Conservation (phyloP, 768 basidiomycete species). For the Suillus bovinus region DNA sequence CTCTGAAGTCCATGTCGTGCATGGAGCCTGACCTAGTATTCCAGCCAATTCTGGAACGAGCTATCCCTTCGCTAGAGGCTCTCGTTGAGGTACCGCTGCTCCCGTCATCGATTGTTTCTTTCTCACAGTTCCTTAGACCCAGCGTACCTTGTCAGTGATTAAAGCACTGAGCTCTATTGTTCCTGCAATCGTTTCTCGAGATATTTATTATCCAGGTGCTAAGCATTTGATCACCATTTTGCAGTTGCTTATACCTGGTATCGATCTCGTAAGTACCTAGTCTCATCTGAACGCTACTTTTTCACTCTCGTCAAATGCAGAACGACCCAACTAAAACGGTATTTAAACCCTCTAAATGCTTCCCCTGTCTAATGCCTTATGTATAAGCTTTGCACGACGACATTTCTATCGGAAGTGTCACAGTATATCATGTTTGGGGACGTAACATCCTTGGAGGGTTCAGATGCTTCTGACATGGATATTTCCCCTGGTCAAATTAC, state of each 20-base stretch:
- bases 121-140: slow-evolving; percentile 50
- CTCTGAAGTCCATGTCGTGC: slow-evolving; percentile 77
- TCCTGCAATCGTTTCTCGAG: slow-evolving; percentile 75
- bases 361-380: slow-evolving; percentile 14
- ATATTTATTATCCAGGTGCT: slow-evolving; percentile 79
- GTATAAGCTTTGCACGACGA: slow-evolving; percentile 66
- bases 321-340: slow-evolving; percentile 83
- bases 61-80: slow-evolving; percentile 84
- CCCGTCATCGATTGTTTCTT: neutral
- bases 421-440: slow-evolving; percentile 77
- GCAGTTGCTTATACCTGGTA: slow-evolving; percentile 80
- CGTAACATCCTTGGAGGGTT: slow-evolving; percentile 43
- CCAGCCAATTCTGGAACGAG: slow-evolving; percentile 78
- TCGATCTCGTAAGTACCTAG: slow-evolving; percentile 65
- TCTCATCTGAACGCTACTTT: neutral
- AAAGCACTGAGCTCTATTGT: slow-evolving; percentile 82
- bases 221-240: slow-evolving; percentile 80
- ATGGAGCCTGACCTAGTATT: slow-evolving; percentile 88
- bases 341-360: slow-evolving; percentile 8
- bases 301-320: slow-evolving; percentile 33
- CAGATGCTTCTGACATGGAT: neutral
- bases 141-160: slow-evolving; percentile 82
- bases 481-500: slow-evolving; percentile 3
- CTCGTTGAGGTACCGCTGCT: slow-evolving; percentile 66
- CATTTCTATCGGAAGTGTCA: slow-evolving; percentile 72